A percentile compares a stretch with the other conserved stretches of the same genome.
phyloP scores from a whole-genome alignment of 441 rosid species.

The Aleurites moluccanus region DNA sequence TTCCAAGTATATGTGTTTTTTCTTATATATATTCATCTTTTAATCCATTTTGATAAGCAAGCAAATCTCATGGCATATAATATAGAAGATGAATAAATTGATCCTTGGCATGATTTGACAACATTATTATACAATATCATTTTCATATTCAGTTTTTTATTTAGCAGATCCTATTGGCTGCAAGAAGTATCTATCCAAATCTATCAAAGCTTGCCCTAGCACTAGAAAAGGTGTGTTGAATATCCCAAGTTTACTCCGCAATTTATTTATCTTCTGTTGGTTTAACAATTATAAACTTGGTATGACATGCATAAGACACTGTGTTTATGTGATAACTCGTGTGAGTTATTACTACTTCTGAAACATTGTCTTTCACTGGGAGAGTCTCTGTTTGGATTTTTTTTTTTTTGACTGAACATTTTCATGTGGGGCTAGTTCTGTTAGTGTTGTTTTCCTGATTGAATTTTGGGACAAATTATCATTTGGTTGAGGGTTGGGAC shows the following conservation, averaged over 20 bases:
- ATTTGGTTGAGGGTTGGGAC: not conserved
- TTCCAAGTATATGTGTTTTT: not conserved
- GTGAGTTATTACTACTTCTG: too few relatives aligned
- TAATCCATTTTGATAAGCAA: not conserved
- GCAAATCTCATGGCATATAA: not conserved
- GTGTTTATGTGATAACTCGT: not conserved
- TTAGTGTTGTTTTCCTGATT: not conserved
- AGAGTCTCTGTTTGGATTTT: not conserved
- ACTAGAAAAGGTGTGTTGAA: slow-evolving; percentile 72
- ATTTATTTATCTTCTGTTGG: not conserved
- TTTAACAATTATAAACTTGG: not conserved
- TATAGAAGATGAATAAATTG: not conserved
- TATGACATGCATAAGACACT: not conserved
- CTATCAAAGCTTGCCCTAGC: slow-evolving; percentile 92
- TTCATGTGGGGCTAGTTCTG: not conserved
- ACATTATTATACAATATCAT: not conserved
- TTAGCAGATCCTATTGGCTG: slow-evolving; percentile 72
- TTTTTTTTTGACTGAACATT: not conserved
- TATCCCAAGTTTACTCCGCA: not conserved
- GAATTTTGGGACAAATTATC: not conserved
- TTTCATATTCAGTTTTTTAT: slow-evolving; percentile 1
- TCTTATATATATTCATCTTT: not conserved
- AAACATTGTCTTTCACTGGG: too few relatives aligned
- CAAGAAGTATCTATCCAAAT: slow-evolving; percentile 72
- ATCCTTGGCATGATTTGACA: too few relatives aligned